Conservation (phyloP, 2,329 filamentous ascomycete genomes). For the Zymoseptoria crescenta region DNA sequence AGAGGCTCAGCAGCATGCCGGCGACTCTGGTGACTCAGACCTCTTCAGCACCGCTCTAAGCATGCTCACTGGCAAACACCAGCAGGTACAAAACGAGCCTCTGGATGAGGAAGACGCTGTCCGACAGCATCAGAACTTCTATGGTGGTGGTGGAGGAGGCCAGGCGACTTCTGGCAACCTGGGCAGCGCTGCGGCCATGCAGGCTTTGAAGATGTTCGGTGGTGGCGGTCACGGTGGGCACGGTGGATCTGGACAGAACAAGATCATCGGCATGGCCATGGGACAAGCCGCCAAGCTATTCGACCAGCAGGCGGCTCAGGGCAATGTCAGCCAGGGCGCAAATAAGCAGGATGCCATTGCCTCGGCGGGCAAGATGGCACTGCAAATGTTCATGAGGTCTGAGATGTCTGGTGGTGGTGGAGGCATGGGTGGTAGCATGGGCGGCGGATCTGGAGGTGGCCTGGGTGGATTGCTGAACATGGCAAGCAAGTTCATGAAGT, state of each 20-base stretch:
- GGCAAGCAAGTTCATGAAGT: slow-evolving; percentile 53
- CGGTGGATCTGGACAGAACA: slow-evolving; percentile 56
- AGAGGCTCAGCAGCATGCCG: slow-evolving; percentile 49
- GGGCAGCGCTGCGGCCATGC: slow-evolving; percentile 69
- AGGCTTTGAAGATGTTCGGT: slow-evolving; percentile 70
- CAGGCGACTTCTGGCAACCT: slow-evolving; percentile 38
- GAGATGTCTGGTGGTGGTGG: slow-evolving; percentile 43
- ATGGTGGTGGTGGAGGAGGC: slow-evolving; percentile 47
- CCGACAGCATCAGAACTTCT: slow-evolving; percentile 67
- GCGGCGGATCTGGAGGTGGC: slow-evolving; percentile 35
- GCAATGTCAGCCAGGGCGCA: slow-evolving; percentile 46
- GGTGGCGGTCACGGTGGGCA: slow-evolving; percentile 30
- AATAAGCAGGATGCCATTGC: slow-evolving; percentile 76
- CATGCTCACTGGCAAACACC: slow-evolving; percentile 48
- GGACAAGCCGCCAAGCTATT: slow-evolving; percentile 74
- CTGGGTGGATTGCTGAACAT: slow-evolving; percentile 46
- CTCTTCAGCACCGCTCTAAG: slow-evolving; percentile 52
- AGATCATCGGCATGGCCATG: slow-evolving; percentile 81
- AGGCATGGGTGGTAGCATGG: slow-evolving; percentile 40
- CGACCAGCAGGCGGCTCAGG: slow-evolving; percentile 49
- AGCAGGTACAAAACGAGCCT: slow-evolving; percentile 42
- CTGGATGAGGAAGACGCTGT: slow-evolving; percentile 61
- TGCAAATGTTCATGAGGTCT: slow-evolving; percentile 87
- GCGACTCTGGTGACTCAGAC: slow-evolving; percentile 40
- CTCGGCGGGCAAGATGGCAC: slow-evolving; percentile 72